phyloP scores from a whole-genome alignment of 768 basidiomycete species.

The Leccinum rimulosum region DNA sequence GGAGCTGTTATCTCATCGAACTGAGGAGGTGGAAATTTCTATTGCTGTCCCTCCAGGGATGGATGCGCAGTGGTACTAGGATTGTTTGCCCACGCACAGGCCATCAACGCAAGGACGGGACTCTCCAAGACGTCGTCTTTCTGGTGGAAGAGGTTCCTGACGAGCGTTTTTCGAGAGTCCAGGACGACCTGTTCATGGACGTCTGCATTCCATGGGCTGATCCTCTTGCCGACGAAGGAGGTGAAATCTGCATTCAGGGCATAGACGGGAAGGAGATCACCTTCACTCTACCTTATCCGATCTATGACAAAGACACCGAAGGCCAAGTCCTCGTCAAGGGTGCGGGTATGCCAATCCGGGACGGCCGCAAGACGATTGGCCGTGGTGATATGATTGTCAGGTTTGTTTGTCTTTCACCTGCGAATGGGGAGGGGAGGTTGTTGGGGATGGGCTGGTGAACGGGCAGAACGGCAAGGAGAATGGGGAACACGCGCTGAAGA shows the following conservation, averaged over 20 bases:
- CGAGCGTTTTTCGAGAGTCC: slow-evolving; percentile 52
- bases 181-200: slow-evolving; percentile 55
- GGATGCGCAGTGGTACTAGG: slow-evolving; percentile 54
- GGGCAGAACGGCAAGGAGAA: slow-evolving; percentile 18
- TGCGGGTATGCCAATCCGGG: slow-evolving; percentile 67
- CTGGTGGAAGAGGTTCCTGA: slow-evolving; percentile 59
- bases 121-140: slow-evolving; percentile 65
- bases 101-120: slow-evolving; percentile 57
- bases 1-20: slow-evolving; percentile 45
- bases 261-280: slow-evolving; percentile 56
- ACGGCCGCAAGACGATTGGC: slow-evolving; percentile 49
- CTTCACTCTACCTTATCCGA: slow-evolving; percentile 51
- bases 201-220: slow-evolving; percentile 58
- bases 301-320: slow-evolving; percentile 45
- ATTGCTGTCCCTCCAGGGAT: slow-evolving; percentile 60
- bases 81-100: slow-evolving; percentile 63
- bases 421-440: slow-evolving; percentile 20
- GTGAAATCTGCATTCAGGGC: slow-evolving; percentile 50
- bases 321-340: slow-evolving; percentile 52
- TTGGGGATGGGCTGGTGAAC: background rate
- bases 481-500: slow-evolving; percentile 8
- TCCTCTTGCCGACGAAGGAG: slow-evolving; percentile 43
- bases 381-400: slow-evolving; percentile 63
- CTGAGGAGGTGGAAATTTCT: slow-evolving; percentile 55
- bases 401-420: slow-evolving; percentile 34